Conservation (phyloP, 768 basidiomycete species). For the Podaxis sp. region DNA sequence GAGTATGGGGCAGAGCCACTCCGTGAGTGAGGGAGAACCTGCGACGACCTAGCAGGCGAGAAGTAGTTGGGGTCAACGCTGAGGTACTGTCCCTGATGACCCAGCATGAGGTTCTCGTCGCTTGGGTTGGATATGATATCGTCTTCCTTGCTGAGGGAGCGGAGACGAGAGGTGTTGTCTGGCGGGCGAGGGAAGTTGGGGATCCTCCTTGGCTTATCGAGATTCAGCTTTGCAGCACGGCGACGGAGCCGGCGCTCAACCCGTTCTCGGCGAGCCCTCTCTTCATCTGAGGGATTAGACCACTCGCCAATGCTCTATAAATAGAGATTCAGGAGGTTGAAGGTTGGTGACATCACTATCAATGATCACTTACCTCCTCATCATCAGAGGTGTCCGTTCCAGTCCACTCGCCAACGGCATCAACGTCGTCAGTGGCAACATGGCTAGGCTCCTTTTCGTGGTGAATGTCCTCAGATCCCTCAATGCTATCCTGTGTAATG, state of each 20-base stretch:
- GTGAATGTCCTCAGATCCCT: constrained; percentile 24
- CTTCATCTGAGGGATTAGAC: constrained; percentile 91
- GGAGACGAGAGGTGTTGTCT: constrained; percentile 43
- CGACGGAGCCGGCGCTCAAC: constrained; percentile 62
- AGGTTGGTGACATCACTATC: constrained; percentile 13
- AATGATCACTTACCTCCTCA: constrained; percentile 55
- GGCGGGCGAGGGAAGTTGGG: constrained; percentile 84
- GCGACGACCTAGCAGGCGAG: constrained; percentile 22
- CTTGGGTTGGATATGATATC: constrained; percentile 88
- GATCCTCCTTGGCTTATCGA: constrained; percentile 67
- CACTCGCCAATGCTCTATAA: constrained; percentile 81
- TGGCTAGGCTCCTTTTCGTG: constrained; percentile 27
- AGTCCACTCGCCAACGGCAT: constrained; percentile 75
- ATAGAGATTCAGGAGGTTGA: constrained; percentile 8
- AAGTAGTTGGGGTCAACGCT: constrained; percentile 13
- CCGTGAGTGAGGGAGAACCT: constrained; percentile 67
- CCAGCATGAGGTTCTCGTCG: constrained; percentile 58
- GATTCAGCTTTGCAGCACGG: constrained; percentile 31
- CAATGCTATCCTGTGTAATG: not conserved
- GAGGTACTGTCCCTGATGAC: constrained; percentile 16
- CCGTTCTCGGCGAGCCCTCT: constrained; percentile 70
- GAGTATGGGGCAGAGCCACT: constrained; percentile 62
- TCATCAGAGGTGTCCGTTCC: constrained; percentile 75
- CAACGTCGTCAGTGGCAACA: constrained; percentile 27
- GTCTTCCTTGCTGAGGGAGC: constrained; percentile 43